Evolutionary conservation across 163 green algal species (phyloP).

Genomic region (Chloromonas sp.): DNA sequence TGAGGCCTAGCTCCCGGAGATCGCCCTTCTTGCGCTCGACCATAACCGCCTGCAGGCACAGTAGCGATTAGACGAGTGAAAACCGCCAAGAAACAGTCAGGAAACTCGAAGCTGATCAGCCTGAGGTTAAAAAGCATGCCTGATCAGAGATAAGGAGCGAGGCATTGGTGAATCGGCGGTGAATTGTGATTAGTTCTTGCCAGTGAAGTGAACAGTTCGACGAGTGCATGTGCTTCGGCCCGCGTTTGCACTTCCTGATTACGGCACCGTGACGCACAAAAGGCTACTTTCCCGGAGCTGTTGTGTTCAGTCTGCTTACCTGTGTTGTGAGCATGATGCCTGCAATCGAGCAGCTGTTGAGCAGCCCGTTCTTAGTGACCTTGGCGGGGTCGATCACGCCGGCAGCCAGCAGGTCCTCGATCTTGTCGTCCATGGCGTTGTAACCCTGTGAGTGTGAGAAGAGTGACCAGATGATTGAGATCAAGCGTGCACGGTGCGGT

Average conservation of each 20-base stretch:
- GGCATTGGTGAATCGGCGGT: not conserved
- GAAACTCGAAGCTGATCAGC: not conserved
- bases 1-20: slow-evolving; percentile 37
- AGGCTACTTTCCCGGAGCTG: too few relatives aligned
- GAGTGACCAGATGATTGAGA: too few relatives aligned
- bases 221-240: not conserved
- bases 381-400: slow-evolving; percentile 99
- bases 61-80: not conserved
- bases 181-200: not conserved
- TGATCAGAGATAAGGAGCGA: not conserved
- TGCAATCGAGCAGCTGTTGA: slow-evolving; percentile 91
- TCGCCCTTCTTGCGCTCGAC: slow-evolving; percentile 47
- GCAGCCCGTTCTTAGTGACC: slow-evolving; percentile 86
- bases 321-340: slow-evolving; percentile 99
- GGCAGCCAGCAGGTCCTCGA: slow-evolving; percentile 78
- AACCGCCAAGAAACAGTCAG: too few relatives aligned
- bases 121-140: not conserved
- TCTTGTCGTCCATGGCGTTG: slow-evolving; percentile 94
- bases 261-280: too few relatives aligned
- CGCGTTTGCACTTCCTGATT: not conserved
- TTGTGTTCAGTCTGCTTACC: not conserved
- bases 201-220: not conserved
- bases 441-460: slow-evolving; percentile 64
- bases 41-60: slow-evolving; percentile 62
- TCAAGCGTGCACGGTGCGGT: too few relatives aligned